phyloP scores from a whole-genome alignment of 805 yeast genomes.

The Sungouiozyma intestinalis region DNA sequence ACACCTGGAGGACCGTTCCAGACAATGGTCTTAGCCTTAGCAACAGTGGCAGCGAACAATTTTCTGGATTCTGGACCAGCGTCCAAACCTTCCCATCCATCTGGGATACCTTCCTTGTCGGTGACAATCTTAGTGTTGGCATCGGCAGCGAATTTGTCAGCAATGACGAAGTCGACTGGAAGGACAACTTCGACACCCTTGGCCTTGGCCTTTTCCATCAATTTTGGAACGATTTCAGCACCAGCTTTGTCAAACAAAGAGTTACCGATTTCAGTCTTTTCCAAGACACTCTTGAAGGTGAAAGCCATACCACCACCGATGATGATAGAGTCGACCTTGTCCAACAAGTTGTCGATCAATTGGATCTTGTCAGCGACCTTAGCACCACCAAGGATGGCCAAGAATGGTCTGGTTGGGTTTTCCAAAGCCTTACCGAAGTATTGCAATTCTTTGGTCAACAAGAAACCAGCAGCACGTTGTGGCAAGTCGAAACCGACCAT shows the following conservation, averaged over 20 bases:
- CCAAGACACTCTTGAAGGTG: slow-evolving; percentile 92
- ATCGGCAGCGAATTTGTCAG: slow-evolving; percentile 86
- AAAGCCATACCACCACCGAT: slow-evolving; percentile 99
- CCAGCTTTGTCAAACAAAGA: slow-evolving; percentile 92
- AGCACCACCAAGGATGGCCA: slow-evolving; percentile 99
- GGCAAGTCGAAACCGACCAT: slow-evolving; percentile 96
- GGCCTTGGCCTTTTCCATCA: slow-evolving; percentile 92
- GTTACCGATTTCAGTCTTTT: slow-evolving; percentile 78
- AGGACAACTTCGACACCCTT: slow-evolving; percentile 87
- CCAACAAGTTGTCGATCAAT: slow-evolving; percentile 91
- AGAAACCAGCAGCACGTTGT: slow-evolving; percentile 97
- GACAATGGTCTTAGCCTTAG: slow-evolving; percentile 92
- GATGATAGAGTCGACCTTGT: slow-evolving; percentile 89
- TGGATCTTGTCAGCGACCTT: slow-evolving; percentile 98
- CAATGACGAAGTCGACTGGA: slow-evolving; percentile 94
- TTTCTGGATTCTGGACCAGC: slow-evolving; percentile 83
- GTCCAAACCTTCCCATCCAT: slow-evolving; percentile 91
- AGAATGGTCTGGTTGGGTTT: slow-evolving; percentile 95
- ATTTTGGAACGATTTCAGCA: slow-evolving; percentile 85
- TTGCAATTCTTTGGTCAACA: slow-evolving; percentile 92
- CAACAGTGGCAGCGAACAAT: slow-evolving; percentile 72
- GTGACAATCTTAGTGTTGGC: slow-evolving; percentile 81
- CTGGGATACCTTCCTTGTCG: slow-evolving; percentile 87
- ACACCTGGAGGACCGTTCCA: slow-evolving; percentile 99
- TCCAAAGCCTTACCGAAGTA: slow-evolving; percentile 98